Evolutionary conservation across 2,329 filamentous ascomycete species (phyloP).

Genomic region (Myriosclerotinia curreyana): DNA sequence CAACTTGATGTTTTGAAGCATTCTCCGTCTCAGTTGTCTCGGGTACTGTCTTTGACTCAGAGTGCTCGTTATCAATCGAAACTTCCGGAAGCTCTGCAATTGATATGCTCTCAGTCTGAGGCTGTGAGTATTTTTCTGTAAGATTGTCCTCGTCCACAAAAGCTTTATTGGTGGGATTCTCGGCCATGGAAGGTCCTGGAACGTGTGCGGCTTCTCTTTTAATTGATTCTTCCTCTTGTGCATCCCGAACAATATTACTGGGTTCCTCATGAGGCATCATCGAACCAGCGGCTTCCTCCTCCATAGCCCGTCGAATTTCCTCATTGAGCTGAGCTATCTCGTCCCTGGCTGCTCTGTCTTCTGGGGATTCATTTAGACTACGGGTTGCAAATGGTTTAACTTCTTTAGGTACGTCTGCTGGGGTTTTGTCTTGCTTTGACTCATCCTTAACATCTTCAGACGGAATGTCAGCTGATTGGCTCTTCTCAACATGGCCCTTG

Average conservation of each 20-base stretch:
- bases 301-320: constrained; percentile 20
- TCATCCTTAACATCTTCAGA: not conserved
- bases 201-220: not conserved
- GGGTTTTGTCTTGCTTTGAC: not conserved
- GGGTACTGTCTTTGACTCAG: not conserved
- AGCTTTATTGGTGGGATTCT: not conserved
- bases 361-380: not conserved
- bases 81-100: not conserved
- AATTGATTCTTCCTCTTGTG: not conserved
- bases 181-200: not conserved
- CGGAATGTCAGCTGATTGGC: not conserved
- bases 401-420: not conserved
- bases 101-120: not conserved
- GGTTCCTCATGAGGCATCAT: constrained; percentile 6
- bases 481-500: not conserved
- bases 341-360: constrained; percentile 18
- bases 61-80: not conserved
- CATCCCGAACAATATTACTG: not conserved
- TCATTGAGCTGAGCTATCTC: constrained; percentile 19
- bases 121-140: not conserved
- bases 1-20: not conserved
- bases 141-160: not conserved
- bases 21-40: not conserved
- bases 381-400: not conserved
- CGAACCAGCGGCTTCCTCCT: constrained; percentile 5